phyloP scores from a whole-genome alignment of 2,329 filamentous ascomycete species.

The Diaporthe vaccinii region DNA sequence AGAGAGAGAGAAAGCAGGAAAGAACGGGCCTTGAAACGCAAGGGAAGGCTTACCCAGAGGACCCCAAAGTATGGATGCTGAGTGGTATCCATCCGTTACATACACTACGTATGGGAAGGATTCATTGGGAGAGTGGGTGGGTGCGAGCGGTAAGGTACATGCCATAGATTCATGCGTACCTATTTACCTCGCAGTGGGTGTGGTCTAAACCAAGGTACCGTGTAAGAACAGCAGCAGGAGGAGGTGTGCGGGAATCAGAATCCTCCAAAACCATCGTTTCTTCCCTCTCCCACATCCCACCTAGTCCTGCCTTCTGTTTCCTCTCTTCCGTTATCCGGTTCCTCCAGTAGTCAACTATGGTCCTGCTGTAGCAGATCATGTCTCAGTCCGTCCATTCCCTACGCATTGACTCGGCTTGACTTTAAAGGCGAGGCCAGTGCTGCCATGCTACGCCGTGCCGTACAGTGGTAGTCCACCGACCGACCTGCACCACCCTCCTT shows the following conservation, averaged over 20 bases:
- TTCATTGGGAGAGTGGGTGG: background rate
- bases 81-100: background rate
- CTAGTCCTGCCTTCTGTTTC: background rate
- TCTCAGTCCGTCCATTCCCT: slow-evolving; percentile 49
- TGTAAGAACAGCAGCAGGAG: background rate
- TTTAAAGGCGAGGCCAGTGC: slow-evolving; percentile 30
- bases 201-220: background rate
- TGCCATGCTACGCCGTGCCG: slow-evolving; percentile 17
- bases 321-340: slow-evolving; percentile 25
- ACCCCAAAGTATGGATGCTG: background rate
- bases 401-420: slow-evolving; percentile 37
- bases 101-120: background rate
- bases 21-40: slow-evolving; percentile 12
- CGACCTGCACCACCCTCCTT: slow-evolving; percentile 22
- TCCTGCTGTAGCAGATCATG: slow-evolving; percentile 53
- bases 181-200: background rate
- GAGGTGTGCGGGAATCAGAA: slow-evolving; percentile 24
- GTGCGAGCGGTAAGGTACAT: slow-evolving; percentile 4
- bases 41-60: background rate
- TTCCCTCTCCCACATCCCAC: slow-evolving; percentile 7
- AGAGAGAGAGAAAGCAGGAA: background rate
- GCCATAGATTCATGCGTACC: background rate
- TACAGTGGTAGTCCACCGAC: background rate
- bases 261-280: slow-evolving; percentile 26
- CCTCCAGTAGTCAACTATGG: slow-evolving; percentile 11